Base-by-base conservation (phyloP, 176 grass and related monocot species). In the Typha latifolia region DNA sequence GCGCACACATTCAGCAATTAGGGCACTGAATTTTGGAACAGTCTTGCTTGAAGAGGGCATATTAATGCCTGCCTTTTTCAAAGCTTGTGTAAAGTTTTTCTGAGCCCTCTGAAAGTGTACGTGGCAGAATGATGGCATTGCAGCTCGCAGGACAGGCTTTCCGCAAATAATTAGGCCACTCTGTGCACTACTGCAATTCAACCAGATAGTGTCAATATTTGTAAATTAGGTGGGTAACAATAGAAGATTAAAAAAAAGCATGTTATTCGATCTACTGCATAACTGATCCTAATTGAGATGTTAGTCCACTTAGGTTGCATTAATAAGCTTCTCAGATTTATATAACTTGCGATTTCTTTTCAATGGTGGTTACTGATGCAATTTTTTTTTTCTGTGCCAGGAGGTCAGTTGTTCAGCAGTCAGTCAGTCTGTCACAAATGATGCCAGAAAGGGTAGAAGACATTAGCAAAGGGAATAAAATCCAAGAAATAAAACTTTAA, bases 41-140 rank as follows among this genome's bases (percentile, higher is more conserved):
- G 66, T 32, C 59, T 66, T 75, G 32, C 24, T 69, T 69, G 71
- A 81, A 70, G 55, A 70, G 62, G 72, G 53, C n/a, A 63, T 51
- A 4, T 63, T 67, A 27, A 74, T 14, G 57, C 79, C 79, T 52
- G 61, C 57, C 65, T 65, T 81, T 70, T 74, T 81, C 23, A 75
- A 68, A 74, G 79, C 79, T 75, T 81, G 79, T 57, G 65, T 66
- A 48, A 81, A 70, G 61, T 43, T 73, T 69, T 62, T 75, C 31
- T 81, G 79, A 15, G 72, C 67, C 66, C 57, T 72, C 65, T 81
- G 79, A 47, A 69, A 75, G 48, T 75, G 72, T 47, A 49, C 64
- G 24, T 51, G 79, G 27, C 79, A 81, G 26, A 75, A 62, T 12
- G 79, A 81, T 43, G 66, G 72, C 72, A 74, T 47, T 64, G 71